Percentiles rank a stretch among this genome's conserved stretches.
Evolutionary conservation across 768 basidiomycete species (phyloP).

Genomic region (Pleurotus sapidus): DNA sequence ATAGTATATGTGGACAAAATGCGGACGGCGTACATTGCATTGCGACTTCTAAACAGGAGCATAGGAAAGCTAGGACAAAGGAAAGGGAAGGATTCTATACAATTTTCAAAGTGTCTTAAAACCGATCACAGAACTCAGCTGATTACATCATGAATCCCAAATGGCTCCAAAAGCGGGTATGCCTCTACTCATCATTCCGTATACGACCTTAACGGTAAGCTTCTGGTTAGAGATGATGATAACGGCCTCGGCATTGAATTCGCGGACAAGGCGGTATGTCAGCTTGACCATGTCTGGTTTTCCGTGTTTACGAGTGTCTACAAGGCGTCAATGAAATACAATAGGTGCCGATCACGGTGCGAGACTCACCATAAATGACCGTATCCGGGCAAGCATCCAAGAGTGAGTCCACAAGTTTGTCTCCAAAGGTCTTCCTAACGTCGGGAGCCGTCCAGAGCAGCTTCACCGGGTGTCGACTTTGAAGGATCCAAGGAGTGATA

Average conservation of each 20-base stretch:
- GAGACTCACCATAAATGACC: constrained; percentile 26
- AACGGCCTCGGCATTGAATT: constrained; percentile 37
- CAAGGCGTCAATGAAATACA: neutral
- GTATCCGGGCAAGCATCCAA: constrained; percentile 36
- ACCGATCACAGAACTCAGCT: too few species aligned
- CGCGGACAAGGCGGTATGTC: constrained; percentile 32
- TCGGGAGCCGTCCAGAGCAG: constrained; percentile 41
- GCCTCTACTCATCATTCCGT: constrained; percentile 36
- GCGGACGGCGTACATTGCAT: too few species aligned
- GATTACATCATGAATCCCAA: constrained; percentile 30
- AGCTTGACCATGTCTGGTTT: constrained; percentile 39
- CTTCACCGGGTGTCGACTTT: constrained; percentile 30
- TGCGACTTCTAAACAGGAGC: too few species aligned
- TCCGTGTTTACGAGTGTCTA: constrained; percentile 33
- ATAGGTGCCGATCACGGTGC: neutral
- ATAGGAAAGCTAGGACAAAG: too few species aligned
- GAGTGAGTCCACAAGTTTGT: constrained; percentile 35
- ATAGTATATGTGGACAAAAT: too few species aligned
- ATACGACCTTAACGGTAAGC: constrained; percentile 36
- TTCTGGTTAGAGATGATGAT: constrained; percentile 39
- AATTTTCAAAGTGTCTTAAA: too few species aligned
- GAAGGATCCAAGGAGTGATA: constrained; percentile 32
- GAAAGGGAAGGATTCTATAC: too few species aligned
- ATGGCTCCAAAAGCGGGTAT: constrained; percentile 41
- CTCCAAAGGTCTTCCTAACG: constrained; percentile 37